Conservation (phyloP, 2,329 filamentous ascomycete genomes). For the Cercospora sesami region DNA sequence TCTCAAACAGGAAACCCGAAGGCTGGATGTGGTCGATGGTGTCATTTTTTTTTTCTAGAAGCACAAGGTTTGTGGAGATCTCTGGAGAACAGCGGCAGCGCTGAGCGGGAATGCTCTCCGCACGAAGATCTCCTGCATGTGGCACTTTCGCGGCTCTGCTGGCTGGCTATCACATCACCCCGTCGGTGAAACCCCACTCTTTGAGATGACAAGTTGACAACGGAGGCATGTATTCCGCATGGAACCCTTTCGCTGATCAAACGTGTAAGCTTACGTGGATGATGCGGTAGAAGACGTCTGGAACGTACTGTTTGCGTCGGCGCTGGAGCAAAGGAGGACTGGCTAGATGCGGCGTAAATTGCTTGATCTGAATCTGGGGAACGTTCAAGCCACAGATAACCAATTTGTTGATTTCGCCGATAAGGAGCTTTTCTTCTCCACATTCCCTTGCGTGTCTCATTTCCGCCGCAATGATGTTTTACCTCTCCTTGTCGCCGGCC, state of each 20-base stretch:
- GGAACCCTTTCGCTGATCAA: not conserved
- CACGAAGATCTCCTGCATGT: not conserved
- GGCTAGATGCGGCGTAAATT: not conserved
- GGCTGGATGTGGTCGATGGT: not conserved
- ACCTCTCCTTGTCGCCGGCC: not conserved
- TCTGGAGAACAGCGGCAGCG: not conserved
- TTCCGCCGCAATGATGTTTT: not conserved
- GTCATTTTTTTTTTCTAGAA: constrained; percentile 3
- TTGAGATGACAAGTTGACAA: not conserved
- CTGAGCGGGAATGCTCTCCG: not conserved
- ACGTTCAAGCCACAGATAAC: not conserved
- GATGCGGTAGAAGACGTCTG: not conserved
- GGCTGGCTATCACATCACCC: not conserved
- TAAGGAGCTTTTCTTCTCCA: constrained; percentile 1
- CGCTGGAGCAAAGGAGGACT: not conserved
- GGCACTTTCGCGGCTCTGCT: not conserved
- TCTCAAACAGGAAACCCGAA: constrained; percentile 13
- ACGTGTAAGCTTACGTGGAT: not conserved
- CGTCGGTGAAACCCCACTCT: not conserved
- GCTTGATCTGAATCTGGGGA: not conserved
- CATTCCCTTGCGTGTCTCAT: not conserved
- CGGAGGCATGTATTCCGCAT: not conserved
- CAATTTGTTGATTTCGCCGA: not conserved
- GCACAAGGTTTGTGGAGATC: not conserved
- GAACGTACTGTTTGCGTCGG: not conserved